Evolutionary conservation across 2,329 filamentous ascomycete genomes (phyloP), one percentile per base, ranked within the genome.

Genomic region (Hypomyces rosellus): DNA sequence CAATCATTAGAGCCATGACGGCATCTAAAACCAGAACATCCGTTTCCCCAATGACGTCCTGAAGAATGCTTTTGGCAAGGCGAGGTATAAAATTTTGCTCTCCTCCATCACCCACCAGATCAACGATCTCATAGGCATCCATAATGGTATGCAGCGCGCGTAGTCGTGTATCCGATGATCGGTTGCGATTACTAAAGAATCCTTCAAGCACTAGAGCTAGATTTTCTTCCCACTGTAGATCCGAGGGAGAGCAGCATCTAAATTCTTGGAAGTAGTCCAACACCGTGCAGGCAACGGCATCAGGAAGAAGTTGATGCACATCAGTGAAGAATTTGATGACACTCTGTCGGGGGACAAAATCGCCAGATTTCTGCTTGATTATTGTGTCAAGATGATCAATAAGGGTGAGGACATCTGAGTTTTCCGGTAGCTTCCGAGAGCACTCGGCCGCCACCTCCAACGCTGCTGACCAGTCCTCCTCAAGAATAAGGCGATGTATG

Each of bases 171-270:
- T 78, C 68, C 2, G 81, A 76, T 12, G 82, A 82, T 40, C 85
- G 78, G 11, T 66, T 70, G 33, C 73, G 74, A 59, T 88, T 80
- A 39, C 77, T 75, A 57, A 87, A 82, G 60, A 89, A 85, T 1
- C 76, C 76, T 16, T 78, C 71, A 14, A 88, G 64, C 1, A 89
- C 74, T 22, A 80, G 68, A 14, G 71, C 69, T 48, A 86, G 72
- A 47, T 88, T 86, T 2, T 75, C 68, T 54, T 85, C 76, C 86
- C 86, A 90, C 34, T 80, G 72, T 43, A 75, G 66, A 57, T 88
- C 84, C 0, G 86, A 87, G 2, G 86, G 86, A 41, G 84, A 85
- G 58, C 87, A 86, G 59, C 81, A 84, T 42, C 84, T 75, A 55
- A 86, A 85, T 48, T 87, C 80, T 49, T 78, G 76, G 55, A 85